Conservation (phyloP, 164 flowering plant species). For the Aristolochia contorta region DNA sequence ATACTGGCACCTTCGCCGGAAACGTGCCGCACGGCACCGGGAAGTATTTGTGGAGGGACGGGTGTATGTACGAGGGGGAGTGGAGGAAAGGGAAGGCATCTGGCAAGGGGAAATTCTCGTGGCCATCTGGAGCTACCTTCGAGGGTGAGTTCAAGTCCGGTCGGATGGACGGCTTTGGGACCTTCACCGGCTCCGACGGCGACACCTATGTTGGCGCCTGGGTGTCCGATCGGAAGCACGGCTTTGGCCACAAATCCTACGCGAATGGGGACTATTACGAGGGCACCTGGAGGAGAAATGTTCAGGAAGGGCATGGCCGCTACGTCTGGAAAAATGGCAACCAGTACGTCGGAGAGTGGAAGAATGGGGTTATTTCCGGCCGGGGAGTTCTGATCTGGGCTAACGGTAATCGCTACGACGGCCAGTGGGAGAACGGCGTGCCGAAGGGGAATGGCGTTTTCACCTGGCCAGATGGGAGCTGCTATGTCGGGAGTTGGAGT, state of each 20-base stretch:
- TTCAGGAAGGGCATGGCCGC: slow-evolving; percentile 21
- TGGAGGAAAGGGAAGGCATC: slow-evolving; percentile 69
- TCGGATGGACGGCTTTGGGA: slow-evolving; percentile 18
- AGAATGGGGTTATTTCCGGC: slow-evolving; percentile 26
- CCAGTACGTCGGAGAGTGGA: slow-evolving; percentile 39
- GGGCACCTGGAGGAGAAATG: slow-evolving; percentile 13
- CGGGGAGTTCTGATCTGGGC: slow-evolving; percentile 33
- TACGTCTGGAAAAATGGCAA: slow-evolving; percentile 31
- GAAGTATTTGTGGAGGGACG: slow-evolving; percentile 85
- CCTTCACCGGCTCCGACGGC: slow-evolving; percentile 16
- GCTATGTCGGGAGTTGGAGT: slow-evolving; percentile 30
- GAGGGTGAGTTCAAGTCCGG: slow-evolving; percentile 47
- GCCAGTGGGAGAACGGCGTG: slow-evolving; percentile 34
- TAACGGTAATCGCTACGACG: slow-evolving; percentile 35
- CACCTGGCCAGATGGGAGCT: slow-evolving; percentile 34
- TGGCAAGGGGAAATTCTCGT: slow-evolving; percentile 71
- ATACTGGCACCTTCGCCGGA: slow-evolving; percentile 67
- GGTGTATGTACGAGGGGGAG: slow-evolving; percentile 91
- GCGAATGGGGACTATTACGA: slow-evolving; percentile 17
- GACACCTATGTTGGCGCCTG: slow-evolving; percentile 16
- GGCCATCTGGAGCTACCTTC: slow-evolving; percentile 92
- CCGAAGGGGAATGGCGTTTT: slow-evolving; percentile 35
- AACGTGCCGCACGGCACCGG: slow-evolving; percentile 77
- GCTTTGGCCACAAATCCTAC: slow-evolving; percentile 14
- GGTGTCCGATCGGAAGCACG: slow-evolving; percentile 14